These are phyloP conservation scores for Neurospora cerealis DNA, from an alignment of 495 filamentous ascomycete genomes.

Conservation along the genomic window DNA sequence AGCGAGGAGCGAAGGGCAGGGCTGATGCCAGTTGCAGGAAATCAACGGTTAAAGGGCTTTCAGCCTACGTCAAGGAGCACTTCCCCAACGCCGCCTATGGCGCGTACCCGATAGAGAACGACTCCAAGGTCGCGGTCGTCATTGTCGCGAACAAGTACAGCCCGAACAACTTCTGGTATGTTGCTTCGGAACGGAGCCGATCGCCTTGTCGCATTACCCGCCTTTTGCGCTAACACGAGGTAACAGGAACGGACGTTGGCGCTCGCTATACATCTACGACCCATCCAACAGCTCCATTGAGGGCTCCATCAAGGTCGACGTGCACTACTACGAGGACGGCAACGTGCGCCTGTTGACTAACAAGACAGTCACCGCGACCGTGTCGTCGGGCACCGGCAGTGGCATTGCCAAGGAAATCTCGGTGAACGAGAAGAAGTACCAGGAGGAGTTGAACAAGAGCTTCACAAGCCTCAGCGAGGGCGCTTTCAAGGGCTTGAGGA, in stretches of 20 bases:
- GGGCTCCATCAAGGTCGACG: slow-evolving; percentile 69
- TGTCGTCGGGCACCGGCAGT: slow-evolving; percentile 51
- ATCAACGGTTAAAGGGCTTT: slow-evolving; percentile 70
- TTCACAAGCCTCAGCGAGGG: slow-evolving; percentile 86
- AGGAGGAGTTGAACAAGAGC: slow-evolving; percentile 87
- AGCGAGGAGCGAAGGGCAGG: background rate
- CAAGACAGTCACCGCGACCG: slow-evolving; percentile 56
- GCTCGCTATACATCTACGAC: slow-evolving; percentile 71
- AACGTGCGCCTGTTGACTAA: slow-evolving; percentile 86
- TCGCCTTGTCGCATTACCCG: background rate
- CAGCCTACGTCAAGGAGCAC: slow-evolving; percentile 76
- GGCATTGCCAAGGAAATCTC: slow-evolving; percentile 68
- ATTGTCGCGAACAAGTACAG: slow-evolving; percentile 94
- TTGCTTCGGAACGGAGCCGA: background rate
- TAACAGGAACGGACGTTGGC: slow-evolving; percentile 87
- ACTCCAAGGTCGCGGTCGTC: slow-evolving; percentile 66
- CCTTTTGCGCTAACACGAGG: background rate
- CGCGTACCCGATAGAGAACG: slow-evolving; percentile 67
- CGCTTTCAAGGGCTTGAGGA: slow-evolving; percentile 82
- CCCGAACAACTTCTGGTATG: slow-evolving; percentile 91
- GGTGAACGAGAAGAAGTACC: slow-evolving; percentile 76
- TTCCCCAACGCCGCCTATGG: slow-evolving; percentile 73
- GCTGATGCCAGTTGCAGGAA: slow-evolving; percentile 38
- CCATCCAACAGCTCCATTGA: slow-evolving; percentile 51
- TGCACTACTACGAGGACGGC: slow-evolving; percentile 99